Conservation (phyloP, 768 basidiomycete species). For the Lentinula lateritia region DNA sequence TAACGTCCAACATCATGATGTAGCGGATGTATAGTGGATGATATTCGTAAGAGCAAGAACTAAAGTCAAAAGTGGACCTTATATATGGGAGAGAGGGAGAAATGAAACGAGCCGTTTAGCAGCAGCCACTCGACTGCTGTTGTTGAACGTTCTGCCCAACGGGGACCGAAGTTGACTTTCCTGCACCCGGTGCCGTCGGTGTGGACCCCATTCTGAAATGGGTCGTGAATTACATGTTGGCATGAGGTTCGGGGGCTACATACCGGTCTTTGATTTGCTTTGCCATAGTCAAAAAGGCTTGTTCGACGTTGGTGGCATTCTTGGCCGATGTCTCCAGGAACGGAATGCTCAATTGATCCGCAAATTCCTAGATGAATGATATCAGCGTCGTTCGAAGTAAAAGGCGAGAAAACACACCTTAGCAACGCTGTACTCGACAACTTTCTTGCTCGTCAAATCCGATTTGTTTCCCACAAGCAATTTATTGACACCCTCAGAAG, state of each 20-base stretch:
- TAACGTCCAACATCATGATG: constrained; percentile 25
- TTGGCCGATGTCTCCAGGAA: constrained; percentile 99
- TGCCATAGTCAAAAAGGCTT: constrained; percentile 98
- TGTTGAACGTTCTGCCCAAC: constrained; percentile 82
- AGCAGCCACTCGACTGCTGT: constrained; percentile 70
- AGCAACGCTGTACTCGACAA: constrained; percentile 83
- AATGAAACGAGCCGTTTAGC: constrained; percentile 40
- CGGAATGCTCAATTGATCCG: constrained; percentile 88
- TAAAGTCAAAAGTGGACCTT: constrained; percentile 9
- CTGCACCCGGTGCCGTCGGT: constrained; percentile 64
- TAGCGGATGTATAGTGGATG: constrained; percentile 25
- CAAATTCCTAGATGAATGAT: constrained; percentile 64
- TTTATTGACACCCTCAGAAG: constrained; percentile 98
- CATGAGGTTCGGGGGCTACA: constrained; percentile 13
- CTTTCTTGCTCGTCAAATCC: constrained; percentile 95
- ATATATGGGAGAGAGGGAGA: neutral
- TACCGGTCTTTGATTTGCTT: constrained; percentile 93
- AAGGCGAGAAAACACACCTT: constrained; percentile 44
- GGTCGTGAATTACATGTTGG: neutral
- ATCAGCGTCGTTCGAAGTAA: constrained; percentile 4
- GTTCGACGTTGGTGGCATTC: constrained; percentile 97
- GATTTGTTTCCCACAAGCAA: constrained; percentile 98
- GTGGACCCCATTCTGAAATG: constrained; percentile 74
- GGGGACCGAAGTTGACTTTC: constrained; percentile 79
- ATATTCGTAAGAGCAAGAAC: constrained; percentile 12